Evolutionary conservation across 805 yeast species (phyloP).

Genomic region (Cyberlindnera meyerae): DNA sequence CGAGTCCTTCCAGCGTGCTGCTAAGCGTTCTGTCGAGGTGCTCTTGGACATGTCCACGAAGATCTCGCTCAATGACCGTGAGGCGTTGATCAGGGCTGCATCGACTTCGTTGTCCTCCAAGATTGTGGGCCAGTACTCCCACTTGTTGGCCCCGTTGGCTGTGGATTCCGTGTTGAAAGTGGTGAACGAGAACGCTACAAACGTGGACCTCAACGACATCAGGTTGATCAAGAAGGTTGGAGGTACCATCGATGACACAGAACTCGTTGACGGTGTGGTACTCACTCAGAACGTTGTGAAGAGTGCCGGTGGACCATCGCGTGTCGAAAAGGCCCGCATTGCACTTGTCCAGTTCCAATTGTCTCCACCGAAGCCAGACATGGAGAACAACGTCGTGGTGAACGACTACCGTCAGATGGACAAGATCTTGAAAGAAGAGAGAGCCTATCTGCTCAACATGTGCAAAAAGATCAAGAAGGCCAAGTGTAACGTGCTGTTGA

Average conservation of each 20-base stretch:
- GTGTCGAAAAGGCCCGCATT: constrained; percentile 93
- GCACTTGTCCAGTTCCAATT: constrained; percentile 82
- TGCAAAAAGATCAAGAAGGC: constrained; percentile 96
- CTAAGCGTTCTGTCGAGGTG: constrained; percentile 74
- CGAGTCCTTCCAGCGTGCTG: constrained; percentile 91
- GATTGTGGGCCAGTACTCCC: constrained; percentile 90
- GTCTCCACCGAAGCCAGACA: constrained; percentile 89
- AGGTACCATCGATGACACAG: constrained; percentile 96
- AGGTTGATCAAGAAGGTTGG: constrained; percentile 91
- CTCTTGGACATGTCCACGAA: constrained; percentile 79
- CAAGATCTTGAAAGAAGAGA: constrained; percentile 94
- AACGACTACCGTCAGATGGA: constrained; percentile 99
- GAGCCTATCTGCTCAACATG: constrained; percentile 89
- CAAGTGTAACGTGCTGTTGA: constrained; percentile 83
- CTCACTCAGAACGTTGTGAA: constrained; percentile 87
- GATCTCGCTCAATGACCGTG: constrained; percentile 75
- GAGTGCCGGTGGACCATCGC: constrained; percentile 89
- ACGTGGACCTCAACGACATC: constrained; percentile 84
- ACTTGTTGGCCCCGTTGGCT: constrained; percentile 83
- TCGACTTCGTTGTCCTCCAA: constrained; percentile 90
- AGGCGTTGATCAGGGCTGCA: constrained; percentile 85
- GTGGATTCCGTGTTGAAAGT: constrained; percentile 90
- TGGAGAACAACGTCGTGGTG: constrained; percentile 96
- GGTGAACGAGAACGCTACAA: constrained; percentile 51
- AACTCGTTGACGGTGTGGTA: constrained; percentile 87